These are phyloP conservation scores for Panaeolus papilionaceus DNA, from an alignment of 768 basidiomycete genomes.

Conservation along the genomic window DNA sequence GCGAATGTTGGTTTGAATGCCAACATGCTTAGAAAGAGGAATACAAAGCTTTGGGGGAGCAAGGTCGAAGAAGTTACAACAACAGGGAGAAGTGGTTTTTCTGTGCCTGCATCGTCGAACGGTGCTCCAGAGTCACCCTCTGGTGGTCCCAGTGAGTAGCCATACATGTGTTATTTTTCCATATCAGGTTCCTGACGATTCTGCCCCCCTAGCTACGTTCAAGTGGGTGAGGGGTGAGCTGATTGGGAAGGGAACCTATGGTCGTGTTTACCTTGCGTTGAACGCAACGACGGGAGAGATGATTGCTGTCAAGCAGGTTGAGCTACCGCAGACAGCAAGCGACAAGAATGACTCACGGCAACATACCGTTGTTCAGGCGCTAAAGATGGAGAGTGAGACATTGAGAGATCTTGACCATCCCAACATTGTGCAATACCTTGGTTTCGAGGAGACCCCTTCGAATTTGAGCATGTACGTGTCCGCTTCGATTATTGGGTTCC, in stretches of 20 bases:
- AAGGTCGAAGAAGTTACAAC: slow-evolving; percentile 93
- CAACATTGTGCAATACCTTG: slow-evolving; percentile 97
- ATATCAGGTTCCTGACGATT: neutral
- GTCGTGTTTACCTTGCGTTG: slow-evolving; percentile 93
- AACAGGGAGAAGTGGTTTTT: slow-evolving; percentile 44
- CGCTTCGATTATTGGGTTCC: neutral
- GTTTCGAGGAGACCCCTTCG: slow-evolving; percentile 87
- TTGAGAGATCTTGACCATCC: slow-evolving; percentile 97
- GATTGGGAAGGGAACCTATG: slow-evolving; percentile 97
- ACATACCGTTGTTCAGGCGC: slow-evolving; percentile 83
- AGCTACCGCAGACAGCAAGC: slow-evolving; percentile 88
- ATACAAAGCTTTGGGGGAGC: slow-evolving; percentile 96
- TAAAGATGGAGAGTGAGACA: slow-evolving; percentile 96
- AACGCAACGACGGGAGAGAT: slow-evolving; percentile 98
- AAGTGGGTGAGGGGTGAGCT: slow-evolving; percentile 99
- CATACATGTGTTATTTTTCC: slow-evolving; percentile 1
- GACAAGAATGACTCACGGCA: slow-evolving; percentile 92
- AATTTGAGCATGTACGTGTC: slow-evolving; percentile 88
- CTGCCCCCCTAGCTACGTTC: slow-evolving; percentile 70
- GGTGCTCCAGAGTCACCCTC: slow-evolving; percentile 65
- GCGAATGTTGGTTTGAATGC: slow-evolving; percentile 54
- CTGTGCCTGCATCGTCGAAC: slow-evolving; percentile 48
- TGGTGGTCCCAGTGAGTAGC: slow-evolving; percentile 68
- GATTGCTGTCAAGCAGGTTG: slow-evolving; percentile 99
- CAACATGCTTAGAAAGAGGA: slow-evolving; percentile 75